A percentile compares a stretch with the other conserved stretches of the same genome.
Conservation (phyloP, 129 eudicot genomes). For the Dittrichia graveolens region DNA sequence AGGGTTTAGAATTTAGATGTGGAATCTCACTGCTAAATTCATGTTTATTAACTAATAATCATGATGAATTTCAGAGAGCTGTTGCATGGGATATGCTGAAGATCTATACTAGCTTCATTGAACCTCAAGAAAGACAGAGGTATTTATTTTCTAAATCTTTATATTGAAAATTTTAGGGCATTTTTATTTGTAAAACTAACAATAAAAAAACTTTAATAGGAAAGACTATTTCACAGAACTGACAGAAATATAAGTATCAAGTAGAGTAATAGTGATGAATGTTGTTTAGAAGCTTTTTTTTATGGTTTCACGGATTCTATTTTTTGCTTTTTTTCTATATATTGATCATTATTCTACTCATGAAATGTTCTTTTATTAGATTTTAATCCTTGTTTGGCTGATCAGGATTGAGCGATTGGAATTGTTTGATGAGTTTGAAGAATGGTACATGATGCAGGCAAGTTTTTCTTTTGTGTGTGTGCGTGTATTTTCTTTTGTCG, state of each 20-base stretch:
- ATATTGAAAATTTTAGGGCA: neutral
- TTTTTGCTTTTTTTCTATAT: slow-evolving; percentile 11
- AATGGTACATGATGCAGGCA: slow-evolving; percentile 99
- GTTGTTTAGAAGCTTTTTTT: slow-evolving; percentile 2
- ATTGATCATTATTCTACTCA: slow-evolving; percentile 3
- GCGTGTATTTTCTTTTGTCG: slow-evolving; percentile 5
- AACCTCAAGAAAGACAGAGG: slow-evolving; percentile 92
- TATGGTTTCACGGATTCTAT: neutral
- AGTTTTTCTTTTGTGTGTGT: slow-evolving; percentile 29
- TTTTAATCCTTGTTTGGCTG: slow-evolving; percentile 26
- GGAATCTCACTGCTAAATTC: neutral
- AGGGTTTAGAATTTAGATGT: slow-evolving; percentile 25
- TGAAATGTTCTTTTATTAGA: slow-evolving; percentile 18
- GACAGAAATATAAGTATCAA: neutral
- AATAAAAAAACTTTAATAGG: neutral
- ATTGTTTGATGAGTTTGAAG: slow-evolving; percentile 97
- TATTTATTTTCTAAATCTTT: slow-evolving; percentile 27
- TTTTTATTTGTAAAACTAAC: neutral
- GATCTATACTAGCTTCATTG: slow-evolving; percentile 77
- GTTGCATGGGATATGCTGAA: slow-evolving; percentile 97
- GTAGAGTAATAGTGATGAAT: neutral
- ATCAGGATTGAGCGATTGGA: slow-evolving; percentile 93
- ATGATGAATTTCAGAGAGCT: slow-evolving; percentile 65
- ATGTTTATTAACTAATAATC: slow-evolving; percentile 2
- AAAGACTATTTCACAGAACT: neutral